Evolutionary conservation across 2,329 filamentous ascomycete genomes (phyloP).

Genomic region (Neonectria punicea): DNA sequence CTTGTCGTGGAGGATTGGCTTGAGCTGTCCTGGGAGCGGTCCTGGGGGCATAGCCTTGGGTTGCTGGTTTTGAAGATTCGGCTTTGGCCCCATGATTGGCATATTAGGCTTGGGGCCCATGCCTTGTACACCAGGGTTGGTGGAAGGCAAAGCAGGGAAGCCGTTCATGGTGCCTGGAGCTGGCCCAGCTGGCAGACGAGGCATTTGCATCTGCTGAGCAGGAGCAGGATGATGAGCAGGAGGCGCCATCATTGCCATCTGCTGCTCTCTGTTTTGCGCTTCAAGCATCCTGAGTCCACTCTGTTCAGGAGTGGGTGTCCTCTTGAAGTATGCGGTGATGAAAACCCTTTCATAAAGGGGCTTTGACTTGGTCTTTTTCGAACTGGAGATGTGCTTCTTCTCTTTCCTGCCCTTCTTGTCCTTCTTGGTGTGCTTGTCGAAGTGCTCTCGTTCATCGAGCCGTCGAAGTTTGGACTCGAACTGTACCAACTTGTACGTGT

Average conservation of each 20-base stretch:
- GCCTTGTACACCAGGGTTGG: not conserved
- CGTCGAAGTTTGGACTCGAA: constrained; percentile 53
- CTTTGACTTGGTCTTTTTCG: constrained; percentile 42
- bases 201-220: not conserved
- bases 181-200: not conserved
- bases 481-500: constrained; percentile 55
- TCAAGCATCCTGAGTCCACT: constrained; percentile 44
- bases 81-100: not conserved
- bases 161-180: too few relatives aligned
- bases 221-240: constrained; percentile 8
- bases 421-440: constrained; percentile 29
- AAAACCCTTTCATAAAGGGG: constrained; percentile 51
- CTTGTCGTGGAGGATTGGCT: not conserved
- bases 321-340: constrained; percentile 59
- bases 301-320: constrained; percentile 48
- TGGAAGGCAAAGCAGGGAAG: not conserved
- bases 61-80: not conserved
- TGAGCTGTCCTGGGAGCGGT: not conserved
- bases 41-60: not conserved
- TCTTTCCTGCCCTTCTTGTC: constrained; percentile 34
- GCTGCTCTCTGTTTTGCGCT: constrained; percentile 31
- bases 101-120: not conserved
- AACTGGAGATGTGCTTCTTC: constrained; percentile 28
- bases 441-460: constrained; percentile 32
- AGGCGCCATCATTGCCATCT: constrained; percentile 8